Evolutionary conservation across 2,329 filamentous ascomycete species (phyloP).

Genomic region (Nemania sp.): DNA sequence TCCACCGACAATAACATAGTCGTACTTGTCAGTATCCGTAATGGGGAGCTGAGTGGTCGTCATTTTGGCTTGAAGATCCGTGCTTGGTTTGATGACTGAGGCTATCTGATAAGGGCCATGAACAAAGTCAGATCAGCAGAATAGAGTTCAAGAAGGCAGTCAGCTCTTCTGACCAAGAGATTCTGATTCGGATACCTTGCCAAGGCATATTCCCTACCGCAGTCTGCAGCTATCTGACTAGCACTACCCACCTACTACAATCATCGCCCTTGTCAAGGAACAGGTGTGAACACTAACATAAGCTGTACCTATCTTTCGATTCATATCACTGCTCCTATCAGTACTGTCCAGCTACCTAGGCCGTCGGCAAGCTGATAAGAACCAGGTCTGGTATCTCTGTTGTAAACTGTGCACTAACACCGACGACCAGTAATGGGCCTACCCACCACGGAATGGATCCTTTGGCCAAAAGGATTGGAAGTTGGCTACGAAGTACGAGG

Average conservation of each 20-base stretch:
- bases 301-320: neutral
- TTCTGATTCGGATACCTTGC: slow-evolving; percentile 20
- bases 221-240: slow-evolving; percentile 24
- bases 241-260: slow-evolving; percentile 14
- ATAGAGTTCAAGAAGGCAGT: slow-evolving; percentile 2
- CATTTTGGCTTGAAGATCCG: slow-evolving; percentile 29
- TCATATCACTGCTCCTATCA: neutral
- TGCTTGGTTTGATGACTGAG: neutral
- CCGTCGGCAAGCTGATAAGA: slow-evolving; percentile 7
- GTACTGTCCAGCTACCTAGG: neutral
- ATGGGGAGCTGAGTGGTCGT: slow-evolving; percentile 71
- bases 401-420: neutral
- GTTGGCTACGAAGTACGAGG: too few species aligned
- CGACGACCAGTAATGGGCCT: neutral
- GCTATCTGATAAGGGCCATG: neutral
- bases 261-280: neutral
- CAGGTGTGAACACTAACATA: too few species aligned
- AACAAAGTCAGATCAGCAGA: neutral
- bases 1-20: slow-evolving; percentile 85
- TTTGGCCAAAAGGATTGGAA: too few species aligned
- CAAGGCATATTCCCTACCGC: slow-evolving; percentile 21
- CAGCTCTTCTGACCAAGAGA: slow-evolving; percentile 7
- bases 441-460: too few species aligned
- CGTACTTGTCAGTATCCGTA: slow-evolving; percentile 69
- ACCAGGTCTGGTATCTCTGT: neutral